Conservation (phyloP, 1,139 yeast genomes). For the Pichia cactophila region DNA sequence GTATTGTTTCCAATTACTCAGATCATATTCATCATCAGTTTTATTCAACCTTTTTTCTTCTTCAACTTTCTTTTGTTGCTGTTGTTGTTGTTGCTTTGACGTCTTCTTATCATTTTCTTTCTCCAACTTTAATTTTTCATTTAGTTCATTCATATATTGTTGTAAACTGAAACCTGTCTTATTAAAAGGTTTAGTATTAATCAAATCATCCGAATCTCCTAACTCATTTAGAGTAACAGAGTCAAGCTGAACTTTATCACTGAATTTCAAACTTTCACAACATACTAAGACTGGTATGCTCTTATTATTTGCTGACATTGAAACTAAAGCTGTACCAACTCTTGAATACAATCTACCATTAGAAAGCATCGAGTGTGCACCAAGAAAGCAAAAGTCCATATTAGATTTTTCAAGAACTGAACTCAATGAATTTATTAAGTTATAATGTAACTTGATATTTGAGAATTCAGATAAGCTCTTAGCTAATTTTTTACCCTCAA, state of each 20-base stretch:
- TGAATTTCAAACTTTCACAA: constrained; percentile 91
- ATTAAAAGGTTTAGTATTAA: constrained; percentile 48
- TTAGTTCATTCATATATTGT: constrained; percentile 49
- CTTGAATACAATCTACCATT: constrained; percentile 90
- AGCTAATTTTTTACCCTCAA: constrained; percentile 82
- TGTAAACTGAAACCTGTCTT: constrained; percentile 61
- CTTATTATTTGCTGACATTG: constrained; percentile 82
- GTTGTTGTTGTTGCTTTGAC: constrained; percentile 19
- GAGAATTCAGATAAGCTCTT: constrained; percentile 51
- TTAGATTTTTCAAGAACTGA: constrained; percentile 59
- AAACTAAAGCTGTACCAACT: constrained; percentile 91
- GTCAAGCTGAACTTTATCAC: constrained; percentile 92
- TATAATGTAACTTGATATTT: constrained; percentile 58
- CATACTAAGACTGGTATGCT: constrained; percentile 92
- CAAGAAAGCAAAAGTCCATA: constrained; percentile 85
- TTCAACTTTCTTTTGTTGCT: constrained; percentile 15
- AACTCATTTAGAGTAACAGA: constrained; percentile 90
- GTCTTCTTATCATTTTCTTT: constrained; percentile 16
- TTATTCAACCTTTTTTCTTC: constrained; percentile 12
- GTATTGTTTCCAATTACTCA: constrained; percentile 58
- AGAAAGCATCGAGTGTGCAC: constrained; percentile 96
- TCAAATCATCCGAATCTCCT: constrained; percentile 75
- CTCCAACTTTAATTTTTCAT: constrained; percentile 18
- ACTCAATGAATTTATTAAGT: constrained; percentile 69
- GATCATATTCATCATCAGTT: constrained; percentile 32